Conservation (phyloP, 176 grass and related monocot genomes). For the Musa troglodytarum region DNA sequence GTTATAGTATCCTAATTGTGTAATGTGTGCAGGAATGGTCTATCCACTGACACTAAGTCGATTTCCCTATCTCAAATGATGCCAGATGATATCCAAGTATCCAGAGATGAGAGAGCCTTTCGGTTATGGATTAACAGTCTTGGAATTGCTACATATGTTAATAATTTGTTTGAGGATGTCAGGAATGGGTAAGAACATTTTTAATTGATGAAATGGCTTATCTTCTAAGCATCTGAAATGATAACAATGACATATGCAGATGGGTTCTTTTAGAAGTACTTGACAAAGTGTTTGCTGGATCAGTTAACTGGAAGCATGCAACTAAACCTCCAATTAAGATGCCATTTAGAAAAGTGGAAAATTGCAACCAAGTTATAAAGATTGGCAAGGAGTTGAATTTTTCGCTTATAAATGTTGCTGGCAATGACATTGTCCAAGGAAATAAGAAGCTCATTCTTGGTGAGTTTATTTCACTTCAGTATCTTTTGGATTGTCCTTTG, state of each 20-base stretch:
- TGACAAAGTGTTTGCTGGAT: constrained; percentile 90
- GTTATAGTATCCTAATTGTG: neutral
- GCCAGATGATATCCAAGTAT: constrained; percentile 74
- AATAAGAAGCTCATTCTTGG: constrained; percentile 98
- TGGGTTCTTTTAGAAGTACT: constrained; percentile 99
- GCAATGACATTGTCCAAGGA: constrained; percentile 99
- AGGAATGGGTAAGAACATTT: constrained; percentile 62
- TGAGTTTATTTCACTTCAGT: constrained; percentile 23
- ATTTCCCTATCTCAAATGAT: constrained; percentile 23
- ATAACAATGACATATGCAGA: constrained; percentile 36
- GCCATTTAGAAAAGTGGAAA: constrained; percentile 95
- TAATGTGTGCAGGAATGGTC: constrained; percentile 57
- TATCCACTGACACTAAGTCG: constrained; percentile 58
- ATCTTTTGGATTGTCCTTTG: neutral
- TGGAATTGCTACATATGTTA: constrained; percentile 81
- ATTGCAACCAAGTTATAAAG: constrained; percentile 95
- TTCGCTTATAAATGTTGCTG: constrained; percentile 91
- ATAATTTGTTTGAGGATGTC: constrained; percentile 96
- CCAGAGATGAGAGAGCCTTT: constrained; percentile 93
- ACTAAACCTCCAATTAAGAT: constrained; percentile 92
- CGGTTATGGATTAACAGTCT: constrained; percentile 99
- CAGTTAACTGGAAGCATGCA: constrained; percentile 85
- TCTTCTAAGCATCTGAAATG: constrained; percentile 2
- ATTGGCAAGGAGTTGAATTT: constrained; percentile 81
- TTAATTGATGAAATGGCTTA: neutral